Percentiles rank a stretch among this genome's conserved stretches.
Evolutionary conservation across 2,329 filamentous ascomycete genomes (phyloP).

Genomic region (Arthrobotrys musiformis): DNA sequence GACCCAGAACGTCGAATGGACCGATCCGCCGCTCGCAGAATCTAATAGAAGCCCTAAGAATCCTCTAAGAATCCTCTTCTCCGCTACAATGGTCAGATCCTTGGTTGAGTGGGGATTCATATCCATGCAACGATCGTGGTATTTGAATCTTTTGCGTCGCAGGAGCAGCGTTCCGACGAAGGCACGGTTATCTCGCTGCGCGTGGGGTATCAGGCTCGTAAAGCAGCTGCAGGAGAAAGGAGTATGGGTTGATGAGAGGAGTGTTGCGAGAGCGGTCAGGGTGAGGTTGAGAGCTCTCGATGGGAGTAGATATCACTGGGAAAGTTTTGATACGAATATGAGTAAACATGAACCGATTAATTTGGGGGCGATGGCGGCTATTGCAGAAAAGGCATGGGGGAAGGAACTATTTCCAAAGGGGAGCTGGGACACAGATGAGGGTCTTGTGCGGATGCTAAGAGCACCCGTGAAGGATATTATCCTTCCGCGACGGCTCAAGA

Average conservation of each 20-base stretch:
- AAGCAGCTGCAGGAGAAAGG: constrained; percentile 47
- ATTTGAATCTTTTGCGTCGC: constrained; percentile 18
- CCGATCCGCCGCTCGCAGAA: constrained; percentile 29
- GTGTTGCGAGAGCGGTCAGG: constrained; percentile 56
- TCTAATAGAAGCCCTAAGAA: constrained; percentile 40
- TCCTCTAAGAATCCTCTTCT: constrained; percentile 57
- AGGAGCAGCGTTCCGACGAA: constrained; percentile 6
- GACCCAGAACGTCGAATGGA: constrained; percentile 17
- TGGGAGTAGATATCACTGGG: constrained; percentile 43
- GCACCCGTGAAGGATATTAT: constrained; percentile 35
- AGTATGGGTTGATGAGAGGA: constrained; percentile 56
- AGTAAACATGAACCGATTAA: constrained; percentile 50
- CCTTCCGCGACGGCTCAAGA: constrained; percentile 27
- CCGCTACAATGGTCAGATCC: constrained; percentile 42
- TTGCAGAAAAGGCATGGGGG: constrained; percentile 56
- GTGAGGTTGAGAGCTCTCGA: constrained; percentile 56
- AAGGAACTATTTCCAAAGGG: constrained; percentile 41
- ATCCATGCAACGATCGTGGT: constrained; percentile 45
- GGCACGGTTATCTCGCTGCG: constrained; percentile 28
- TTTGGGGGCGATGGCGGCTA: constrained; percentile 45
- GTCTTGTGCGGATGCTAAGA: constrained; percentile 35
- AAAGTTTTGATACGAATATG: constrained; percentile 47
- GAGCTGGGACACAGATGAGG: constrained; percentile 43
- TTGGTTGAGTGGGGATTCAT: constrained; percentile 59
- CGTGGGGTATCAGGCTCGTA: constrained; percentile 57